Conservation (phyloP, 2,329 filamentous ascomycete genomes). For the Allantophomopsis lycopodina region DNA sequence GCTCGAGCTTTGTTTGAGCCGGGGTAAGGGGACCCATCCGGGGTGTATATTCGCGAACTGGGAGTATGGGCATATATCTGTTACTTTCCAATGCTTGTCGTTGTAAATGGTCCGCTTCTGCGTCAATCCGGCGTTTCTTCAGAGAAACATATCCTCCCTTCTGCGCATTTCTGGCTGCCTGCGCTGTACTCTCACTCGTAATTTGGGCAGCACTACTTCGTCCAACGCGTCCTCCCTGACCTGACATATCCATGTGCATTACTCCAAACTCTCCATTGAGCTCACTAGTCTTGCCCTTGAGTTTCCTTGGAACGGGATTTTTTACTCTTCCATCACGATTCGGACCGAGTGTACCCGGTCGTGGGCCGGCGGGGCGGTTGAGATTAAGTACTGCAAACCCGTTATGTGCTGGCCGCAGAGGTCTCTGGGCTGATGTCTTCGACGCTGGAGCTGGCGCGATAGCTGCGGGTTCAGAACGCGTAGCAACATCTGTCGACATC, state of each 20-base stretch:
- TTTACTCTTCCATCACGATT: constrained; percentile 34
- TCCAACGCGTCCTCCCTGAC: constrained; percentile 24
- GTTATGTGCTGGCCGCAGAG: no score
- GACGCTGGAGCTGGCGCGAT: no score
- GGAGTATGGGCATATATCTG: constrained; percentile 8
- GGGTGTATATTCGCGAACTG: constrained; percentile 4
- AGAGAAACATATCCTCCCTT: constrained; percentile 38
- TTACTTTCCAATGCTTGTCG: constrained; percentile 11
- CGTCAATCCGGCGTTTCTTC: constrained; percentile 13
- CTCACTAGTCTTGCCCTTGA: constrained; percentile 41
- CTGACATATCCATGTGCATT: constrained; percentile 40
- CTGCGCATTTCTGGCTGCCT: constrained; percentile 40
- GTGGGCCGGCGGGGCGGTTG: background rate
- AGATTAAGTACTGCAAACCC: no score
- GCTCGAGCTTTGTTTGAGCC: constrained; percentile 41
- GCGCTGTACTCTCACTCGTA: constrained; percentile 46
- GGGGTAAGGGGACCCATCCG: constrained; percentile 22
- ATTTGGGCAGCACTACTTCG: constrained; percentile 47
- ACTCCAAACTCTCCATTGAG: constrained; percentile 48
- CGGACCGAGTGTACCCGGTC: constrained; percentile 17
- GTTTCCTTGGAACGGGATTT: constrained; percentile 46
- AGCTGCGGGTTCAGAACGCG: no score
- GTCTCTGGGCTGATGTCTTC: no score
- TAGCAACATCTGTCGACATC: no score
- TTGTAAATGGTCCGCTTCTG: constrained; percentile 6